Percentiles rank a stretch among this genome's conserved stretches.
Conservation (phyloP, 2,329 filamentous ascomycete genomes). For the Biscogniauxia sp. region DNA sequence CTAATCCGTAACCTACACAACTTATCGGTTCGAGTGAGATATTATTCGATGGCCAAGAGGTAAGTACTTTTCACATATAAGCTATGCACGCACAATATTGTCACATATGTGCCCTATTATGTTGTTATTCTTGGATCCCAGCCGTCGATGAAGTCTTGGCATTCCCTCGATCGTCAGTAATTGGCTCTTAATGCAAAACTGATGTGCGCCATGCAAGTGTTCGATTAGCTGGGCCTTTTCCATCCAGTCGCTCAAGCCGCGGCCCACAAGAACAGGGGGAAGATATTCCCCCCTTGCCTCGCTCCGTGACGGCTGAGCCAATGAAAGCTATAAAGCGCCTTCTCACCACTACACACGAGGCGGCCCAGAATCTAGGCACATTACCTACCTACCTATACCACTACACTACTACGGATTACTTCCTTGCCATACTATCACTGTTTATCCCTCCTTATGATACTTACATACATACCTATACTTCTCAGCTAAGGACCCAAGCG, state of each 20-base stretch:
- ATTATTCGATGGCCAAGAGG: background rate
- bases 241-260: background rate
- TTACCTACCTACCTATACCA: background rate
- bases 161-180: background rate
- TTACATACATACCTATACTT: background rate
- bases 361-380: background rate
- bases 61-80: background rate
- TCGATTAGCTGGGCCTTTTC: background rate
- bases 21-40: background rate
- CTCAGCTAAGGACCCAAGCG: background rate
- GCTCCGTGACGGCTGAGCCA: constrained; percentile 3
- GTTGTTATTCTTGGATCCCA: background rate
- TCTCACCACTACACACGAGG: background rate
- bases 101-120: background rate
- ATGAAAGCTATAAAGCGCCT: constrained; percentile 9
- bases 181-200: background rate
- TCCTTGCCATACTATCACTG: background rate
- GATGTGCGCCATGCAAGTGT: background rate
- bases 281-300: background rate
- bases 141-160: background rate
- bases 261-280: background rate
- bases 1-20: background rate
- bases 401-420: too few relatives aligned
- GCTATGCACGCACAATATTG: background rate
- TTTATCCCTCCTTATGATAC: background rate